A percentile compares a stretch with the other conserved stretches of the same genome.
phyloP scores from a whole-genome alignment of 2,329 filamentous ascomycete species.

The Amauroascus verrucosus region DNA sequence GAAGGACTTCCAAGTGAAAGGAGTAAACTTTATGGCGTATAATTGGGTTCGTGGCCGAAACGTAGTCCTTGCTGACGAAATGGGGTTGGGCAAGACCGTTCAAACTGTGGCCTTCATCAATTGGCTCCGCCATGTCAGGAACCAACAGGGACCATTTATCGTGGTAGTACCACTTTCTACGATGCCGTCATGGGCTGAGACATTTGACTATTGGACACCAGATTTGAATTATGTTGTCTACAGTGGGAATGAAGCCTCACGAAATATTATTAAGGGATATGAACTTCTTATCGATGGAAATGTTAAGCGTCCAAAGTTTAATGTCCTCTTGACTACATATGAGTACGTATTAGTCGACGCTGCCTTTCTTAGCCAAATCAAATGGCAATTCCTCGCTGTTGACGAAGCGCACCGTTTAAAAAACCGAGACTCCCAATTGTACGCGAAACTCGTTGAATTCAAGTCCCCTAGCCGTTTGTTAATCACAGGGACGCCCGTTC shows the following conservation, averaged over 20 bases:
- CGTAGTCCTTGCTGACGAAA: conserved; percentile 94
- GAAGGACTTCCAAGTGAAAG: conserved; percentile 84
- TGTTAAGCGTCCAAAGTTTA: conserved; percentile 83
- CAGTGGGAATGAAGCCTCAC: conserved; percentile 76
- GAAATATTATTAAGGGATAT: conserved; percentile 78
- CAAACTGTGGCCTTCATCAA: conserved; percentile 96
- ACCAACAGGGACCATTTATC: conserved; percentile 87
- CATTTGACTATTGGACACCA: conserved; percentile 91
- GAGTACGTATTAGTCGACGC: conserved; percentile 88
- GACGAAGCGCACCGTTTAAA: conserved; percentile 96
- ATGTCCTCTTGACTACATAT: conserved; percentile 94
- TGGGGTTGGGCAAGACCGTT: conserved; percentile 96
- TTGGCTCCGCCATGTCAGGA: conserved; percentile 83
- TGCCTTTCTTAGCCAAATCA: conserved; percentile 74
- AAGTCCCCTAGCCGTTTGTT: conserved; percentile 78
- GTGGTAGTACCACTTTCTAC: conserved; percentile 96
- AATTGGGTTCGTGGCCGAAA: conserved; percentile 94
- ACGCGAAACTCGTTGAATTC: conserved; percentile 74
- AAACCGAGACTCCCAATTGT: conserved; percentile 90
- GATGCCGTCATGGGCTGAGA: conserved; percentile 96
- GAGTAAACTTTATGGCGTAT: conserved; percentile 88
- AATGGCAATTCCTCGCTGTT: conserved; percentile 94
- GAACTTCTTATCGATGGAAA: conserved; percentile 83
- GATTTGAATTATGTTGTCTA: conserved; percentile 97
- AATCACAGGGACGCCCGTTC: conserved; percentile 94